Evolutionary conservation across 1,284 basidiomycete species (phyloP), one percentile per base, ranked within the genome.

Genomic region (Pseudozyma hubeiensis): DNA sequence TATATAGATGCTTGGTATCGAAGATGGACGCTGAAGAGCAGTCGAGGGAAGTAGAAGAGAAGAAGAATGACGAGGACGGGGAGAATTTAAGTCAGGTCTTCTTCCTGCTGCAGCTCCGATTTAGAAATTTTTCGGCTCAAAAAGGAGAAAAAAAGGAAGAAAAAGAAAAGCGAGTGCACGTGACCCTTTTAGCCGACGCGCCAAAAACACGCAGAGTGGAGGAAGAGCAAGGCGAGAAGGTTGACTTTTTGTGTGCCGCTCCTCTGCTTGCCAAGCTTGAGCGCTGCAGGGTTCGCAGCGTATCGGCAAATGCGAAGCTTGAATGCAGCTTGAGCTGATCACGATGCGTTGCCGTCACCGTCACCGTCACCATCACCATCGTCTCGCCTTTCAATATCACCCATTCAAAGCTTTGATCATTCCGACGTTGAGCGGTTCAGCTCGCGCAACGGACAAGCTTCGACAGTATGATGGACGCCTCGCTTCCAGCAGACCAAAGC

Each of bases 11-110:
- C 17, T 43, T 50, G 54, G 40, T 55, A 45, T 58, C 17, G 16
- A 14, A 33, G 44, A 56, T 64, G 66, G 66, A 69, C 66, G 66
- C 66, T 59, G 19, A 45, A 29, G 35, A 69, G 66, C 66, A 35
- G 61, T 64, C 66, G 47, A 47, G 48, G 49, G 52, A 24, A 44
- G 19, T 44, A 44, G 47, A 46, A 29, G 37, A 37, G 37, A 31
- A n/a, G 16, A 48, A 35, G 34, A 44, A 41, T 40, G 10, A 11
- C 10, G 4, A 19, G 13, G 14, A 30, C 24, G 19, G 11, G 39
- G 39, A 16, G n/a, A 16, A 10, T 16, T 13, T n/a, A 41, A 41
- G 30, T 31, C 31, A 16, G 35, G 35, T 37, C 35, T 37, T 37
- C 35, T 57, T 35, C 33, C 19, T 33, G 35, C 30, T 41, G 29